Conservation (phyloP, 2,329 filamentous ascomycete species). For the Calonectria pseudoturangicola region DNA sequence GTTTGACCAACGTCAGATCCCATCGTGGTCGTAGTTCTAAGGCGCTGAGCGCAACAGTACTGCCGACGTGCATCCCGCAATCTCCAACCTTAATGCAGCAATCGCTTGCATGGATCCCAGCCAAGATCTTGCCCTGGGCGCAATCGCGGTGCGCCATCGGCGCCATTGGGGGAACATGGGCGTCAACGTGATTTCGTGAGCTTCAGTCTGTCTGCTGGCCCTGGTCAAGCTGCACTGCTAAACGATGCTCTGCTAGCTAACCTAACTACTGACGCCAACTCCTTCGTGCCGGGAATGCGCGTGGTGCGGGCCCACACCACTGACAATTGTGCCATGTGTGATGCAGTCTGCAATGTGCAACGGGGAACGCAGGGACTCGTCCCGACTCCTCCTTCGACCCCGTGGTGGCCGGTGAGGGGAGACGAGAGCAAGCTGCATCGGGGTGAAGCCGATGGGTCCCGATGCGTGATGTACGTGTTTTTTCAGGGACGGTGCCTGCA, state of each 20-base stretch:
- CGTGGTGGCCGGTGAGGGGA: constrained; percentile 14
- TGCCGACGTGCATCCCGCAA: constrained; percentile 30
- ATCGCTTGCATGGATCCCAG: constrained; percentile 16
- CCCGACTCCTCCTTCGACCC: constrained; percentile 22
- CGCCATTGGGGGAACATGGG: constrained; percentile 10
- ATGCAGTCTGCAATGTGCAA: not conserved
- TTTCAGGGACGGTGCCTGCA: constrained; percentile 25
- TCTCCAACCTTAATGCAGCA: constrained; percentile 36
- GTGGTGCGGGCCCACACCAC: constrained; percentile 25
- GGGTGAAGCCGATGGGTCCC: not conserved
- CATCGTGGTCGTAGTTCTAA: constrained; percentile 18
- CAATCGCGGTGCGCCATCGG: constrained; percentile 12
- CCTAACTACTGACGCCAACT: constrained; percentile 1
- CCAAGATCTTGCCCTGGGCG: constrained; percentile 14
- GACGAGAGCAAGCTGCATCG: constrained; percentile 13
- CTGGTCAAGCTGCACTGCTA: constrained; percentile 17
- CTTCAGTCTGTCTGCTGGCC: not conserved
- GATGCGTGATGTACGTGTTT: constrained; percentile 7
- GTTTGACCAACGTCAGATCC: constrained; percentile 34
- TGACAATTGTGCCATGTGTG: constrained; percentile 13
- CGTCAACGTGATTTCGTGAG: not conserved
- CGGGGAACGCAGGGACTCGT: constrained; percentile 33
- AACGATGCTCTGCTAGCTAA: not conserved
- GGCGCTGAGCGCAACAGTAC: constrained; percentile 12
- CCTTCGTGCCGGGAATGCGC: constrained; percentile 35